phyloP scores from a whole-genome alignment of 768 basidiomycete species.

The Amanita rubescens region DNA sequence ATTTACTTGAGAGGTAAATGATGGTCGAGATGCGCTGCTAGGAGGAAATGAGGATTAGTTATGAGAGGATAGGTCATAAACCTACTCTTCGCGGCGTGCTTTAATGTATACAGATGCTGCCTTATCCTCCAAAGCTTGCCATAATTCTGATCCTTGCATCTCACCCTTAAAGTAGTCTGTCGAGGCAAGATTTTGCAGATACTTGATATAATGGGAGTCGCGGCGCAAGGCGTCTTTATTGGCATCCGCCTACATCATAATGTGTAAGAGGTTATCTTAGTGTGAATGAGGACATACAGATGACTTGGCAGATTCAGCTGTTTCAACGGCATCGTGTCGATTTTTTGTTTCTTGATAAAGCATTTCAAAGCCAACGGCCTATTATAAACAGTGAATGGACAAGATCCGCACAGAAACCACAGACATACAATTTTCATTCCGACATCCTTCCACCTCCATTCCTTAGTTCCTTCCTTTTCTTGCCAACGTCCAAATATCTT shows the following conservation, averaged over 20 bases:
- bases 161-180: constrained; percentile 77
- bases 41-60: not conserved
- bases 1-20: constrained; percentile 73
- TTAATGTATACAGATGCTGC: constrained; percentile 64
- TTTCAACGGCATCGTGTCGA: constrained; percentile 32
- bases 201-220: constrained; percentile 62
- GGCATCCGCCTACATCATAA: constrained; percentile 44
- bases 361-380: constrained; percentile 98
- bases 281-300: constrained; percentile 34
- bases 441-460: constrained; percentile 75
- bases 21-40: constrained; percentile 56
- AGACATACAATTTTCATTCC: constrained; percentile 85
- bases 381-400: not conserved
- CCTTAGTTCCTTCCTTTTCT: constrained; percentile 53
- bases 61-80: constrained; percentile 9
- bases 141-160: constrained; percentile 66
- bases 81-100: constrained; percentile 61
- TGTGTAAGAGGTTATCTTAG: not conserved
- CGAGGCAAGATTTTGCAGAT: constrained; percentile 55
- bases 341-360: constrained; percentile 80
- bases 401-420: constrained; percentile 2
- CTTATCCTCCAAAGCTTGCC: constrained; percentile 66
- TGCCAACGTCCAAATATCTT: constrained; percentile 77
- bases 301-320: constrained; percentile 30
- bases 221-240: constrained; percentile 60